These are phyloP conservation scores for Amanita jacksonii DNA, from an alignment of 768 basidiomycete genomes.

Conservation along the genomic window DNA sequence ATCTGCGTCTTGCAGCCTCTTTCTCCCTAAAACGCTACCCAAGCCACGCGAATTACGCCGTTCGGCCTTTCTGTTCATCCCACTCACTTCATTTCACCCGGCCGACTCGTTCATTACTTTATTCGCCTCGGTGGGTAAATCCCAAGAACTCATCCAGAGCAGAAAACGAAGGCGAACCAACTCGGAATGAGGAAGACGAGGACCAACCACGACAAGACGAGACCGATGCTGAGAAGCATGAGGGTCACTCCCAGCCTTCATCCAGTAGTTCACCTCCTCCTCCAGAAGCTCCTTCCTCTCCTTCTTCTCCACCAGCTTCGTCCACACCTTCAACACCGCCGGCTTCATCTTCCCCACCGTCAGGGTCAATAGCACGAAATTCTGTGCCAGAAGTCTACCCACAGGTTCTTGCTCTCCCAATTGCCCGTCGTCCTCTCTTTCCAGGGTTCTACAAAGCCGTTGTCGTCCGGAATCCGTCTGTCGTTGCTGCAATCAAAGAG, in stretches of 20 bases:
- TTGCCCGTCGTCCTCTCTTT: conserved; percentile 90
- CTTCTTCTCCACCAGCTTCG: background rate
- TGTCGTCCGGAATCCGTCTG: conserved; percentile 81
- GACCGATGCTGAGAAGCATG: background rate
- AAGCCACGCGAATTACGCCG: background rate
- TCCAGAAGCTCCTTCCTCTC: too few relatives aligned
- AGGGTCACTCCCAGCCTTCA: conserved; percentile 5
- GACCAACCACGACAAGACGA: background rate
- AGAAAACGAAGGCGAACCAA: background rate
- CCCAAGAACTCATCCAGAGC: conserved; percentile 4
- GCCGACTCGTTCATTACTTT: background rate
- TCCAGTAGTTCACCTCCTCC: conserved; percentile 10
- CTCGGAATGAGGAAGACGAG: background rate
- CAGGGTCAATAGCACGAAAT: conserved; percentile 65
- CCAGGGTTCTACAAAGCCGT: conserved; percentile 99
- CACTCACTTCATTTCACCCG: background rate
- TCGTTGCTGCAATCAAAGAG: conserved; percentile 90
- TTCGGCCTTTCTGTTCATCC: background rate
- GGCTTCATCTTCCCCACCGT: conserved; percentile 17
- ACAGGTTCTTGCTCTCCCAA: conserved; percentile 89
- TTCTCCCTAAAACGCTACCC: too few relatives aligned
- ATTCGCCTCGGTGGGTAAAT: conserved; percentile 8
- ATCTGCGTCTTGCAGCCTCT: conserved; percentile 5
- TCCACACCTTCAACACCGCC: conserved; percentile 13
- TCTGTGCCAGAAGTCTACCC: conserved; percentile 88